Base-by-base conservation (phyloP, 2,329 filamentous ascomycete species). In the Fusarium buxicola region DNA sequence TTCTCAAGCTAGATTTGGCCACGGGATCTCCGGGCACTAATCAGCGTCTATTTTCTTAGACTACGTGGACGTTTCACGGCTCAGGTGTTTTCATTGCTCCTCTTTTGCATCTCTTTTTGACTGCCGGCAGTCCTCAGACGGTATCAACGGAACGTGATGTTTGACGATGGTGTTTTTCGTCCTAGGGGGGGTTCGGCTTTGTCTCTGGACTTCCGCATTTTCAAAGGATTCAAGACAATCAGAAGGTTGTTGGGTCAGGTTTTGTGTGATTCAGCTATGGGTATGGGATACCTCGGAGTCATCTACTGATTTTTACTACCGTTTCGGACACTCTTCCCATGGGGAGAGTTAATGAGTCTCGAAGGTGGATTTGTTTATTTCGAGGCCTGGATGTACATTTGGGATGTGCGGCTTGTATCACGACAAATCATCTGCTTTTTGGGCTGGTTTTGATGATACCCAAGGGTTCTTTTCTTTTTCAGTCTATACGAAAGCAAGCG, bases 1-100 rank as follows among this genome's bases (percentile, higher is more conserved):
- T 86, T 50, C 75, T 86, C 58, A 86, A 85, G 56, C 56, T 80
- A 25, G 74, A 78, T 55, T 47, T 74, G 50, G 55, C 65, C n/a
- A 48, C 71, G 15, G 69, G 71, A 18, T 62, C 70, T 35, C 45
- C 70, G 5, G 51, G 52, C 36, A 32, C 67, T 27, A 51, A 70
- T 21, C 67, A 59, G 13, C 69, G 67, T 53, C 63, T 72, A 31
- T 68, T 74, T 58, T 72, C 70, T 36, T 71, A 66, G 59, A 56
- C 41, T 45, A 41, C 30, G 36, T 45, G 35, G 44, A 52, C 55
- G 55, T 62, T 64, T 58, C 58, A 41, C 61, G 55, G 45, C 66
- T 55, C 54, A 58, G 44, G 34, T 35, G 47, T 69, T 59, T 60
- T 62, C 47, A 36, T 52, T 58, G 40, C 59, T 62, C 46, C 47